Percentiles rank a stretch among this genome's conserved stretches.
Conservation (phyloP, 164 flowering plant species). For the Kingdonia uniflora region DNA sequence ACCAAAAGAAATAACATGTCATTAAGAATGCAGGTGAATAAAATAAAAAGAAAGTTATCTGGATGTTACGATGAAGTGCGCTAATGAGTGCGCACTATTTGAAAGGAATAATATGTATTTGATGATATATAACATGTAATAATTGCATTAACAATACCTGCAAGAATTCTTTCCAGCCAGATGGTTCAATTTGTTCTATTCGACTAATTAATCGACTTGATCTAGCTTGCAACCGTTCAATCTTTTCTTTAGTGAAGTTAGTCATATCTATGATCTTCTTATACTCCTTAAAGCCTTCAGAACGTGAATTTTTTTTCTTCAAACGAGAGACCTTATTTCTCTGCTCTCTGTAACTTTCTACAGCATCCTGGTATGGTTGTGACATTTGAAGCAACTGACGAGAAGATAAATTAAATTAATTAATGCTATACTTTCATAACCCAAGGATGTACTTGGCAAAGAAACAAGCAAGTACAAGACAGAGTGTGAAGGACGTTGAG, state of each 20-base stretch:
- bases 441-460: too few species aligned
- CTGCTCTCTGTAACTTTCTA: conserved; percentile 60
- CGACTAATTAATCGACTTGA: conserved; percentile 57
- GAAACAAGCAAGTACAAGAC: too few species aligned
- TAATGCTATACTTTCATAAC: neutral
- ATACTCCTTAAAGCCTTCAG: conserved; percentile 74
- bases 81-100: too few species aligned
- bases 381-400: conserved; percentile 46
- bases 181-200: conserved; percentile 88
- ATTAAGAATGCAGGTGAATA: too few species aligned
- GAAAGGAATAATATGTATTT: too few species aligned
- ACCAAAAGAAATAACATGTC: too few species aligned
- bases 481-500: too few species aligned
- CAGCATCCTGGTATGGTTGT: conserved; percentile 41
- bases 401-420: neutral
- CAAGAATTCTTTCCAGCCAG: conserved; percentile 97
- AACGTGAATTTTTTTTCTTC: conserved; percentile 76
- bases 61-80: too few species aligned
- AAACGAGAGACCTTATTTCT: conserved; percentile 66
- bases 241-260: conserved; percentile 65
- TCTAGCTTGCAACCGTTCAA: conserved; percentile 60
- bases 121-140: too few species aligned
- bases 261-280: conserved; percentile 58
- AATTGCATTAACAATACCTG: too few species aligned
- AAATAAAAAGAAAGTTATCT: too few species aligned